Conservation (phyloP, 495 filamentous ascomycete species). For the Arthonia radiata region DNA sequence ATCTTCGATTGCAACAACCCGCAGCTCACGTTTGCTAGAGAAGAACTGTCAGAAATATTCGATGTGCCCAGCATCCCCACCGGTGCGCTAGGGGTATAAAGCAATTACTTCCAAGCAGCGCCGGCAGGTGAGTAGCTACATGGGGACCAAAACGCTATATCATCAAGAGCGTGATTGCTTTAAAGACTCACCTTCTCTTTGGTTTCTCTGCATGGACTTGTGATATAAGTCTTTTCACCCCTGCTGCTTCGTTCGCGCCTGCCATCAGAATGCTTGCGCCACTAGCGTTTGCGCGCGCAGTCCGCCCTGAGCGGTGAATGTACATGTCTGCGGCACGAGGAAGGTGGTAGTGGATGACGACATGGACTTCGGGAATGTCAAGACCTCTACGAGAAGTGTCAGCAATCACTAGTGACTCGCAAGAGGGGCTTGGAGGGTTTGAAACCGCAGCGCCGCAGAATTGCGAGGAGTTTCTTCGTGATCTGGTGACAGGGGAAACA, state of each 20-base stretch:
- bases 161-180: constrained; percentile 51
- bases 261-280: constrained; percentile 74
- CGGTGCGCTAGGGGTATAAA: no score
- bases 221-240: constrained; percentile 56
- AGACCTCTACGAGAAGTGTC: constrained; percentile 93
- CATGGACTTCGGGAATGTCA: constrained; percentile 69
- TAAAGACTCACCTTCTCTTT: constrained; percentile 25
- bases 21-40: no score
- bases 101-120: no score
- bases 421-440: not conserved
- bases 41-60: no score
- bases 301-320: constrained; percentile 86
- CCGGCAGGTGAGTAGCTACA: no score
- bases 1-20: no score
- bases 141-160: no score
- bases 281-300: constrained; percentile 52
- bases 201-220: constrained; percentile 49
- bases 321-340: constrained; percentile 81
- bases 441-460: constrained; percentile 23
- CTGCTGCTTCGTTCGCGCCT: constrained; percentile 69
- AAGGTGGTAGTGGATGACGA: constrained; percentile 85
- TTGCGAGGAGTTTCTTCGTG: not conserved
- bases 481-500: no score
- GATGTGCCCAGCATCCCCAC: no score
- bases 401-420: constrained; percentile 57